Conservation (phyloP, 495 filamentous ascomycete species). For the Halenospora varia region DNA sequence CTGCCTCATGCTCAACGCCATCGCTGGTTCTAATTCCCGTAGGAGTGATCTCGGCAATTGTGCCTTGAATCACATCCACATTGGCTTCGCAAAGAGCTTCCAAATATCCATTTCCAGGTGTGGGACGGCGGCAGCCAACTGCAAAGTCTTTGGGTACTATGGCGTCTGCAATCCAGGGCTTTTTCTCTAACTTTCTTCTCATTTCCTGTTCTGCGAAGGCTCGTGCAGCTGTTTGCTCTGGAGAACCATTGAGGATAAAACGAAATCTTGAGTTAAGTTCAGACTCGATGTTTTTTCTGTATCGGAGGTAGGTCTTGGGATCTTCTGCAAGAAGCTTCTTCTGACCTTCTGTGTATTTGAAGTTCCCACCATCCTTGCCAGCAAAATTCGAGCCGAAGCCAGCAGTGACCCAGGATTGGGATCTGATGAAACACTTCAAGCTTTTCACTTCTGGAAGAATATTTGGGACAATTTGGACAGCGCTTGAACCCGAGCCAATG, state of each 20-base stretch:
- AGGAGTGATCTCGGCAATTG: neutral
- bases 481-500: neutral
- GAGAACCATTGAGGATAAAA: no score
- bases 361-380: no score
- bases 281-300: no score
- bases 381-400: no score
- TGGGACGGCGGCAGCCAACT: neutral
- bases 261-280: no score
- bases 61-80: neutral
- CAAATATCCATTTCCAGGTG: neutral
- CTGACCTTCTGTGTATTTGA: no score
- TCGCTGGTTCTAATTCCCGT: neutral
- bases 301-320: no score
- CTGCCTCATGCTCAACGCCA: neutral
- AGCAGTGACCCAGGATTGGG: no score
- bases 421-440: neutral
- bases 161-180: neutral
- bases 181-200: neutral
- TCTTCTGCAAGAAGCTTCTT: no score
- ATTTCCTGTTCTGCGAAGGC: neutral
- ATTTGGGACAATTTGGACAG: neutral
- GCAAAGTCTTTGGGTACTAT: neutral
- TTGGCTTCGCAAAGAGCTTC: neutral
- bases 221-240: no score
- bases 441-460: neutral